Percentiles rank a stretch among this genome's conserved stretches.
These are phyloP conservation scores for Dactylonectria macrodidyma DNA, from an alignment of 2,329 filamentous ascomycete species.

Conservation along the genomic window DNA sequence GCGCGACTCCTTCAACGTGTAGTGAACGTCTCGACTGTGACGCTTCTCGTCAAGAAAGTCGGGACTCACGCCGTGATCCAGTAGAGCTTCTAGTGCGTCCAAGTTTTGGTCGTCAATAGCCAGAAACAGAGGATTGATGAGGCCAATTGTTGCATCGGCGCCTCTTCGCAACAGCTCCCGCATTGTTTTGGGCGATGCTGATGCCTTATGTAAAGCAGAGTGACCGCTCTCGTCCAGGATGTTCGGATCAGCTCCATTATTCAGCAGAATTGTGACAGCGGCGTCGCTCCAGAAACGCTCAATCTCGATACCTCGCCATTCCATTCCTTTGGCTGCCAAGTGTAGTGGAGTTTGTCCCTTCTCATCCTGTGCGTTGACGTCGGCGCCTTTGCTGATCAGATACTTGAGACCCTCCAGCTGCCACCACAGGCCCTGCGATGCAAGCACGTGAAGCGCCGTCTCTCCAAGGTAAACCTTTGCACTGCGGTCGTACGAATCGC, in stretches of 20 bases:
- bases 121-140: constrained; percentile 28
- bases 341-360: constrained; percentile 36
- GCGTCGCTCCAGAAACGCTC: constrained; percentile 24
- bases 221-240: constrained; percentile 13
- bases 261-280: constrained; percentile 34
- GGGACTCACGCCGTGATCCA: constrained; percentile 30
- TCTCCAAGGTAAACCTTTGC: constrained; percentile 2
- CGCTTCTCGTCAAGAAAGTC: constrained; percentile 23
- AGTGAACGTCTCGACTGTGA: background rate
- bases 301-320: fast-evolving
- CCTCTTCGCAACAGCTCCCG: constrained; percentile 31
- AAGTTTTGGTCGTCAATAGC: constrained; percentile 31
- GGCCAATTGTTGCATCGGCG: constrained; percentile 15
- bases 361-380: constrained; percentile 15
- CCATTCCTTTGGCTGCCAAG: constrained; percentile 17
- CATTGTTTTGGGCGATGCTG: constrained; percentile 14
- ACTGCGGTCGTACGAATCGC: background rate
- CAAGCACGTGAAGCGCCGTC: constrained; percentile 39
- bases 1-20: background rate
- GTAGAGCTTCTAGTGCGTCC: constrained; percentile 25
- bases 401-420: constrained; percentile 36
- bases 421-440: constrained; percentile 35
- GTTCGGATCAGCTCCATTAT: constrained; percentile 37
- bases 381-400: constrained; percentile 33
- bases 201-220: constrained; percentile 32